Percentiles rank a stretch among this genome's conserved stretches.
phyloP scores from a whole-genome alignment of 108 stramenopile species.

The Stephanodiscus minutulus region DNA sequence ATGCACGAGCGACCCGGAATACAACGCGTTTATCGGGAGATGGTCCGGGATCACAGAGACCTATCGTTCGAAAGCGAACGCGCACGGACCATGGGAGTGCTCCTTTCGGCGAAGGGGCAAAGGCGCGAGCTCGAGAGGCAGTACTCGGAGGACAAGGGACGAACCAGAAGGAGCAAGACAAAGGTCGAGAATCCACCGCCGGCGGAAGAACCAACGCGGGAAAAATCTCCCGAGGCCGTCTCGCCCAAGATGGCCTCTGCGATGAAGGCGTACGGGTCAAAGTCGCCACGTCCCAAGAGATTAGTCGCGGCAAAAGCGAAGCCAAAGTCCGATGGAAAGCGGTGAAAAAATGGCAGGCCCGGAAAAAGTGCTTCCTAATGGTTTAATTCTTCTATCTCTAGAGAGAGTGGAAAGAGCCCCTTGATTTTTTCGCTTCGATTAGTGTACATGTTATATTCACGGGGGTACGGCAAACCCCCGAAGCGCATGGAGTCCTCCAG shows the following conservation, averaged over 20 bases:
- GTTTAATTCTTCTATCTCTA: not conserved
- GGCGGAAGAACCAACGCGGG: no score
- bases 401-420: no score
- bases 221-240: not conserved
- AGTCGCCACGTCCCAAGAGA: not conserved
- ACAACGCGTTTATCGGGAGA: not conserved
- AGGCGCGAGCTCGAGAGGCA: not conserved
- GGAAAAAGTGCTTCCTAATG: not conserved
- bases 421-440: no score
- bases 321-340: not conserved
- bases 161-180: not conserved
- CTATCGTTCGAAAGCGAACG: constrained; percentile 3
- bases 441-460: no score
- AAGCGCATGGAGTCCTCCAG: no score
- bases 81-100: not conserved
- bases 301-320: not conserved
- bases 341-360: not conserved
- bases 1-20: not conserved
- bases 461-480: no score
- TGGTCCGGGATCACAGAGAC: not conserved
- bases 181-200: no score
- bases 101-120: not conserved
- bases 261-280: not conserved
- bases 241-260: not conserved
- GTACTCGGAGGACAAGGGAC: not conserved